Evolutionary conservation across 148 eudicot species (phyloP).

Genomic region (Drosera capensis): DNA sequence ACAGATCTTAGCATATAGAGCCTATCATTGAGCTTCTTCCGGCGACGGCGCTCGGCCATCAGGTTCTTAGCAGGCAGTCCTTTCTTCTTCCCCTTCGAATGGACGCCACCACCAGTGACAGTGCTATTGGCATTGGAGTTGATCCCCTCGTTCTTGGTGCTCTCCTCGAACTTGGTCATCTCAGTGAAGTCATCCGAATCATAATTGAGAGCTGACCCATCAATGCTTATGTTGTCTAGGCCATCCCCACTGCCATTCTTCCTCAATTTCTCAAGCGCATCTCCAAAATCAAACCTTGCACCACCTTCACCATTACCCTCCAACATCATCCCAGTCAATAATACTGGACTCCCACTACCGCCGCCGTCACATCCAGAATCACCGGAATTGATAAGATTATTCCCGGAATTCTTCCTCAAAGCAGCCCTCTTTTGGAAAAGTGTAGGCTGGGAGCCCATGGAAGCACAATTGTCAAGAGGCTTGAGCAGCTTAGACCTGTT

Average conservation of each 20-base stretch:
- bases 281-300: neutral
- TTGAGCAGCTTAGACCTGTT: slow-evolving; percentile 56
- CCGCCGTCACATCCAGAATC: slow-evolving; percentile 4
- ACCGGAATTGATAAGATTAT: slow-evolving; percentile 11
- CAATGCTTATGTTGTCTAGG: slow-evolving; percentile 42
- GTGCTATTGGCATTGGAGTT: slow-evolving; percentile 41
- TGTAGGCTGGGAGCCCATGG: slow-evolving; percentile 65
- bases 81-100: slow-evolving; percentile 70
- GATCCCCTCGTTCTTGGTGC: slow-evolving; percentile 30
- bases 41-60: slow-evolving; percentile 83
- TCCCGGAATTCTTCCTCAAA: slow-evolving; percentile 42
- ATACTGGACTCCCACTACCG: slow-evolving; percentile 2
- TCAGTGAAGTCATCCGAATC: slow-evolving; percentile 79
- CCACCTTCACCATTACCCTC: slow-evolving; percentile 10
- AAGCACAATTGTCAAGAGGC: slow-evolving; percentile 61
- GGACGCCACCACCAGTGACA: slow-evolving; percentile 34
- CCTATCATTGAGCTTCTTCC: slow-evolving; percentile 95
- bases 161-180: slow-evolving; percentile 20
- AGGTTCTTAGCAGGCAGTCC: slow-evolving; percentile 85
- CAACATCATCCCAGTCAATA: no score
- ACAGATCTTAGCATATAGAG: slow-evolving; percentile 81
- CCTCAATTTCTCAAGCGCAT: slow-evolving; percentile 19
- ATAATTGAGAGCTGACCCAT: slow-evolving; percentile 56
- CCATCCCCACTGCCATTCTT: slow-evolving; percentile 32
- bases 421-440: slow-evolving; percentile 92